Evolutionary conservation across 495 filamentous ascomycete species (phyloP).

Genomic region (Lasiosphaeria miniovina): DNA sequence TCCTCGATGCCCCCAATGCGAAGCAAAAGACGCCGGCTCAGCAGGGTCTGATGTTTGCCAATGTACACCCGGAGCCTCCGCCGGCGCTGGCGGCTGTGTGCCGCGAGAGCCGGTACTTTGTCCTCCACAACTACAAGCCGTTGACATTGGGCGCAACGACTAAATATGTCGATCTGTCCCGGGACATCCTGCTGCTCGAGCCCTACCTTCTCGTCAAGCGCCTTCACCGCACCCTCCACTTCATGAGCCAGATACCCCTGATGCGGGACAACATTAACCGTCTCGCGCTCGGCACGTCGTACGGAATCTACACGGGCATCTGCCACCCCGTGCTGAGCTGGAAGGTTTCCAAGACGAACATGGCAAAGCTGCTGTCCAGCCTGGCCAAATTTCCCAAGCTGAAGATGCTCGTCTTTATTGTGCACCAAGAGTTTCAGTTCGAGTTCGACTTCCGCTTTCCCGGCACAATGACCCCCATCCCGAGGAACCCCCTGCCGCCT

Average conservation of each 20-base stretch:
- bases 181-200: constrained; percentile 49
- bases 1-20: constrained; percentile 45
- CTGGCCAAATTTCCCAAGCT: constrained; percentile 44
- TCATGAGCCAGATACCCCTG: constrained; percentile 46
- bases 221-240: constrained; percentile 45
- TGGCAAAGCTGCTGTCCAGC: constrained; percentile 41
- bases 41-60: constrained; percentile 47
- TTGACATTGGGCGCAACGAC: constrained; percentile 44
- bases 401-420: constrained; percentile 42
- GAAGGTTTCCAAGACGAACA: constrained; percentile 48
- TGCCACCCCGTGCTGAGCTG: constrained; percentile 46
- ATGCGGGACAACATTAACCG: constrained; percentile 41
- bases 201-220: constrained; percentile 49
- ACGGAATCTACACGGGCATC: constrained; percentile 45
- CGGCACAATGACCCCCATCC: constrained; percentile 26
- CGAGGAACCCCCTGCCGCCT: constrained; percentile 4
- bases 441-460: constrained; percentile 40
- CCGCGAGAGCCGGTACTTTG: constrained; percentile 46
- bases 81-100: constrained; percentile 46
- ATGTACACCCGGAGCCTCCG: constrained; percentile 45
- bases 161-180: constrained; percentile 45
- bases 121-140: constrained; percentile 46
- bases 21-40: constrained; percentile 38
- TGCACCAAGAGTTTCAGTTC: constrained; percentile 49
- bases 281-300: constrained; percentile 47